Evolutionary conservation across 2,329 filamentous ascomycete species (phyloP).

Genomic region (Rutstroemia sp.): DNA sequence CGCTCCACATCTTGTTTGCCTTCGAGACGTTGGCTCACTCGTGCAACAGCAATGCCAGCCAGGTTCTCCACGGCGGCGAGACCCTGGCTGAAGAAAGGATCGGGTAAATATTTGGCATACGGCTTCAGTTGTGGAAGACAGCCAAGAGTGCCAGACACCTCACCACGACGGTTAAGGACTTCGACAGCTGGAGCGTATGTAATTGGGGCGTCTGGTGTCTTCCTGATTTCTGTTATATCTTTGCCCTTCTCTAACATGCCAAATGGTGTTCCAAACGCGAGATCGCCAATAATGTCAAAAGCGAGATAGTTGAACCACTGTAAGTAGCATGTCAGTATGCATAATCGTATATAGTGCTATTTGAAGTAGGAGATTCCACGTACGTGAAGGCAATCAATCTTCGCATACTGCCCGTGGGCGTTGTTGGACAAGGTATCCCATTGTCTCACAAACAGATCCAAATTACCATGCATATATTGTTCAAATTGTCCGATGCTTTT

Average conservation of each 20-base stretch:
- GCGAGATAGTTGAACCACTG: slow-evolving; percentile 66
- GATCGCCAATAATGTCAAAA: slow-evolving; percentile 45
- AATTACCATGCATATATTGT: slow-evolving; percentile 77
- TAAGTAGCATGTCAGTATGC: background rate
- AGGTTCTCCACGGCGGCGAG: slow-evolving; percentile 69
- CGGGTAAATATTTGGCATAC: slow-evolving; percentile 71
- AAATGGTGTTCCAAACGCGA: slow-evolving; percentile 70
- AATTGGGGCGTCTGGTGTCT: slow-evolving; percentile 50
- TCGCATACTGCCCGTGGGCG: slow-evolving; percentile 41
- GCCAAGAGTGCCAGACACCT: slow-evolving; percentile 75
- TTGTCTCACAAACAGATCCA: slow-evolving; percentile 63
- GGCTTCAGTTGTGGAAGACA: slow-evolving; percentile 68
- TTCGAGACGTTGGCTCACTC: slow-evolving; percentile 71
- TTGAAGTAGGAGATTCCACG: background rate
- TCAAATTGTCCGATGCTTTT: slow-evolving; percentile 81
- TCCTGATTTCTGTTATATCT: slow-evolving; percentile 68
- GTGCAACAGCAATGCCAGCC: slow-evolving; percentile 79
- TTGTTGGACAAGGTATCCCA: slow-evolving; percentile 56
- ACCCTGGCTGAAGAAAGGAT: slow-evolving; percentile 72
- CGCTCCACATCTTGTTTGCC: slow-evolving; percentile 58
- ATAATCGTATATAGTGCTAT: background rate
- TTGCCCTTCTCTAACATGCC: slow-evolving; percentile 75
- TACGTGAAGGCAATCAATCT: slow-evolving; percentile 60
- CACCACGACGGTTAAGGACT: slow-evolving; percentile 79
- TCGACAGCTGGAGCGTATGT: slow-evolving; percentile 74